These are phyloP conservation scores for Trichophyton benhamiae DNA, from an alignment of 2,329 filamentous ascomycete genomes.

Conservation along the genomic window DNA sequence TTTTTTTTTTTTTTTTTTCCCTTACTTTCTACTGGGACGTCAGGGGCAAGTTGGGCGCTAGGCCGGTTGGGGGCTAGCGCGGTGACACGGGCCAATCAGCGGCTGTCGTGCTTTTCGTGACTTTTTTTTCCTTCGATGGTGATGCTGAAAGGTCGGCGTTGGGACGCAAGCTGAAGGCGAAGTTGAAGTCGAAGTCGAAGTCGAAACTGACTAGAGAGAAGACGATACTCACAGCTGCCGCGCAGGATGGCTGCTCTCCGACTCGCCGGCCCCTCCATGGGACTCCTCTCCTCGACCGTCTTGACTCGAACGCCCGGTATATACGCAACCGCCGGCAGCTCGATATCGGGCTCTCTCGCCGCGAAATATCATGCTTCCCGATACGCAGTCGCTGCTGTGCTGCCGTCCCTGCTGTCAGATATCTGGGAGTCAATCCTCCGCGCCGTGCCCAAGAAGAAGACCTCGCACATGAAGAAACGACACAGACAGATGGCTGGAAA, in stretches of 20 bases:
- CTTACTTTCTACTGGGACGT: not conserved
- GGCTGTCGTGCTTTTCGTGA: not conserved
- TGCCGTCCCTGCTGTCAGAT: slow-evolving; percentile 60
- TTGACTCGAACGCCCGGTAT: slow-evolving; percentile 1
- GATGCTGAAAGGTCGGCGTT: too few relatives aligned
- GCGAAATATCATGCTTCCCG: slow-evolving; percentile 28
- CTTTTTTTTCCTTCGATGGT: not conserved
- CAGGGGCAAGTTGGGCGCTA: not conserved
- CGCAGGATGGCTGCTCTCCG: not conserved
- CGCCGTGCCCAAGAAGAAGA: slow-evolving; percentile 98
- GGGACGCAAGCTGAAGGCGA: too few relatives aligned
- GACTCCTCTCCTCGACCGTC: not conserved
- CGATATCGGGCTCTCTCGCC: slow-evolving; percentile 39
- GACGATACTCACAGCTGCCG: not conserved
- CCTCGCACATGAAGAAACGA: slow-evolving; percentile 88
- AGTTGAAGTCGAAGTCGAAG: too few relatives aligned
- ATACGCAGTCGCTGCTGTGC: slow-evolving; percentile 34
- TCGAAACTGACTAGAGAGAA: too few relatives aligned
- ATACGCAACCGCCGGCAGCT: slow-evolving; percentile 17
- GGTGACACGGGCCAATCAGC: not conserved
- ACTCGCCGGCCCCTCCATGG: not conserved
- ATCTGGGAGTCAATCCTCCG: slow-evolving; percentile 88
- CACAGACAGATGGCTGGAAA: slow-evolving; percentile 93
- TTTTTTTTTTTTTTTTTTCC: not conserved
- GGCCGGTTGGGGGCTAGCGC: not conserved